These are phyloP conservation scores for Albophoma yamanashiensis DNA, from an alignment of 2,329 filamentous ascomycete species.

Conservation along the genomic window DNA sequence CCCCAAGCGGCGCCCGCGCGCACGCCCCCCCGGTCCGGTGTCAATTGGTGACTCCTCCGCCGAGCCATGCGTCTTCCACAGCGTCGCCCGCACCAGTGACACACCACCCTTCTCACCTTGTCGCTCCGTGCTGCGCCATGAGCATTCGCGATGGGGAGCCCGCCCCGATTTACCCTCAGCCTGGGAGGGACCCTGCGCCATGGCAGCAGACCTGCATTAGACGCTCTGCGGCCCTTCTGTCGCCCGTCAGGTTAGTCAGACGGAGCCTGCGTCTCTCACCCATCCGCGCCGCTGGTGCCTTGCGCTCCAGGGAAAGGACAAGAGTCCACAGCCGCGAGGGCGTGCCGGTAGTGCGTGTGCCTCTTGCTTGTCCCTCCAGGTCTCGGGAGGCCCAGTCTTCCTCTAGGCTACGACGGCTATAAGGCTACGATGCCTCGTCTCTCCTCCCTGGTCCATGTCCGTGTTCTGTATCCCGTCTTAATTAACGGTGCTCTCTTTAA, in stretches of 20 bases:
- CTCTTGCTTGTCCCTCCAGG: background rate
- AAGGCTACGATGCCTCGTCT: slow-evolving; percentile 42
- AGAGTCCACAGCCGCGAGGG: background rate
- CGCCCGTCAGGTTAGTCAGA: slow-evolving; percentile 22
- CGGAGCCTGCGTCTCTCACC: slow-evolving; percentile 7
- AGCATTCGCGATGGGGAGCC: background rate
- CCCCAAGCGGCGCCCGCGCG: background rate
- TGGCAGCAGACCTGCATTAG: slow-evolving; percentile 12
- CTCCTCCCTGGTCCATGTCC: slow-evolving; percentile 15
- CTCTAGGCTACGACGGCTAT: slow-evolving; percentile 23
- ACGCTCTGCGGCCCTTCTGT: slow-evolving; percentile 14
- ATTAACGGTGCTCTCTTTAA: slow-evolving; percentile 7
- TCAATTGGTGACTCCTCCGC: background rate
- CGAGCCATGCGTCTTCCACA: background rate
- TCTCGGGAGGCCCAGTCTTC: background rate
- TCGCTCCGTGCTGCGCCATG: slow-evolving; percentile 2
- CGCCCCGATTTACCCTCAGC: background rate
- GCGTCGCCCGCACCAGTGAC: background rate
- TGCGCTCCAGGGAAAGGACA: slow-evolving; percentile 3
- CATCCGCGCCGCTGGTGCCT: slow-evolving; percentile 18
- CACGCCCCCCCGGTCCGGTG: slow-evolving; percentile 1
- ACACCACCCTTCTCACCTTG: background rate
- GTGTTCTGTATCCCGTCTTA: slow-evolving; percentile 12
- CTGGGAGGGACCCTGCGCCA: background rate
- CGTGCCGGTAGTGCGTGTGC: background rate